These are phyloP conservation scores for Groenewaldozyma tartarivorans DNA, from an alignment of 805 yeast genomes.

Conservation along the genomic window DNA sequence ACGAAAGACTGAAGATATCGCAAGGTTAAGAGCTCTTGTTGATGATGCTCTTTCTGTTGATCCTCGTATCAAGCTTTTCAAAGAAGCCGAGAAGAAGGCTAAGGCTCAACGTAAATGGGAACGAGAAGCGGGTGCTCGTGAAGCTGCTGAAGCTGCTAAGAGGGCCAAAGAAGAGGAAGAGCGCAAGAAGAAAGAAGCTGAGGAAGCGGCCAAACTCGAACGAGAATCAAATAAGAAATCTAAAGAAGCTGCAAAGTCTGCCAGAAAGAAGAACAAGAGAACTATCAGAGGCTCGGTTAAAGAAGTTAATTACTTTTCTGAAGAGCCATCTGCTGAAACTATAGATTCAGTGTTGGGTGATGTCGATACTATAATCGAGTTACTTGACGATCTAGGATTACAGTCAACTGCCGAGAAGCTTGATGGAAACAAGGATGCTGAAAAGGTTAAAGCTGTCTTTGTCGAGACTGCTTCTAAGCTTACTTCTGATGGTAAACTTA, in stretches of 20 bases:
- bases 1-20: constrained; percentile 95
- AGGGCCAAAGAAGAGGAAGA: constrained; percentile 84
- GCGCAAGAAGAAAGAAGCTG: constrained; percentile 65
- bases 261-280: constrained; percentile 95
- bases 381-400: constrained; percentile 71
- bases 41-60: constrained; percentile 85
- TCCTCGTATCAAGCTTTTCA: constrained; percentile 89
- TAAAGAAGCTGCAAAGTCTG: constrained; percentile 83
- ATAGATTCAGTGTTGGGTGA: constrained; percentile 43
- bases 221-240: constrained; percentile 84
- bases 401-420: constrained; percentile 64
- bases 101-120: constrained; percentile 96
- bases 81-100: constrained; percentile 88
- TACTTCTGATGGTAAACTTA: constrained; percentile 40
- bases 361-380: constrained; percentile 66
- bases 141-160: constrained; percentile 89
- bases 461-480: constrained; percentile 45
- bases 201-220: constrained; percentile 51
- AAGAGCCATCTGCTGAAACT: constrained; percentile 58
- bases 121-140: constrained; percentile 93
- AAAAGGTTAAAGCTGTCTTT: constrained; percentile 50
- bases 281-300: constrained; percentile 71
- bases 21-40: constrained; percentile 74
- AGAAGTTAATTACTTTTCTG: constrained; percentile 79
- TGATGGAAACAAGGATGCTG: constrained; percentile 43